phyloP scores from a whole-genome alignment of 306 rosid species.

The Quercus bicolor region DNA sequence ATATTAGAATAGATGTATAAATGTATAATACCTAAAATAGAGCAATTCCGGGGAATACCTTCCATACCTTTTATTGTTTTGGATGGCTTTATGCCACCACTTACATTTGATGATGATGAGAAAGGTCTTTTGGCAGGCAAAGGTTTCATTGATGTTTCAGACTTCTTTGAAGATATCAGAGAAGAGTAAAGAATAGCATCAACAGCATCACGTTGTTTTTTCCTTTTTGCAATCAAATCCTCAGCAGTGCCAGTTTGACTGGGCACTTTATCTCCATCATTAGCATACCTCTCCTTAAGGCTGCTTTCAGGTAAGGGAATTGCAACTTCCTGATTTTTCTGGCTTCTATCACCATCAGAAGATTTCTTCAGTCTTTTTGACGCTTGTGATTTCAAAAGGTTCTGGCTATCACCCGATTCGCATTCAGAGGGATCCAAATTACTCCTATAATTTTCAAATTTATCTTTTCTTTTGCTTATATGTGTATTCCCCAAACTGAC shows the following conservation, averaged over 20 bases:
- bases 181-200: constrained; percentile 81
- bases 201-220: constrained; percentile 87
- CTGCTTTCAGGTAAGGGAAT: constrained; percentile 32
- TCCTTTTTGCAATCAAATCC: constrained; percentile 69
- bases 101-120: constrained; percentile 45
- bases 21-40: constrained; percentile 24
- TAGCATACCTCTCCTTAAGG: constrained; percentile 34
- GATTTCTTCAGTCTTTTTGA: constrained; percentile 33
- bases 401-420: constrained; percentile 31
- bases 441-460: constrained; percentile 34
- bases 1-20: background rate
- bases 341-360: constrained; percentile 34
- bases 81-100: constrained; percentile 42
- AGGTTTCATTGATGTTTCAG: constrained; percentile 37
- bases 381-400: constrained; percentile 24
- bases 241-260: constrained; percentile 39
- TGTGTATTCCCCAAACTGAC: constrained; percentile 24
- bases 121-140: constrained; percentile 42
- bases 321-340: constrained; percentile 34
- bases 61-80: constrained; percentile 62
- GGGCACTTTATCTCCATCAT: constrained; percentile 32
- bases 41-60: constrained; percentile 12
- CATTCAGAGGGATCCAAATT: constrained; percentile 27
- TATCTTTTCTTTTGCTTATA: constrained; percentile 40
- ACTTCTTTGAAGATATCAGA: constrained; percentile 73